These are phyloP conservation scores for Yamadazyma laniorum DNA, from an alignment of 805 yeast species.

Conservation along the genomic window DNA sequence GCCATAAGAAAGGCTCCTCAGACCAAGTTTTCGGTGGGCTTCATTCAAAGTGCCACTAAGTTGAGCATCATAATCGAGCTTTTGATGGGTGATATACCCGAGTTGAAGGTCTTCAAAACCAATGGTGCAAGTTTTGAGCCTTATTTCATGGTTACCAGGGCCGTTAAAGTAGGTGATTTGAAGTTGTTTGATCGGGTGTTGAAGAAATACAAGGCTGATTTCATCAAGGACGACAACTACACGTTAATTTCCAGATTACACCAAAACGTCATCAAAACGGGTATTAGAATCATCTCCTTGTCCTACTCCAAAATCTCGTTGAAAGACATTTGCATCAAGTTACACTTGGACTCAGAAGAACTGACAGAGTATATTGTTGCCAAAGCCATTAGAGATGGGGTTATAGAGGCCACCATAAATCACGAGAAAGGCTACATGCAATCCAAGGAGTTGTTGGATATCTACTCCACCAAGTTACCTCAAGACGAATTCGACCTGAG, in stretches of 20 bases:
- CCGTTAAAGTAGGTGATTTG: slow-evolving; percentile 91
- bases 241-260: slow-evolving; percentile 85
- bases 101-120: slow-evolving; percentile 70
- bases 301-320: slow-evolving; percentile 88
- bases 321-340: slow-evolving; percentile 89
- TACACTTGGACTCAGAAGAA: slow-evolving; percentile 90
- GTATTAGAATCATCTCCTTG: slow-evolving; percentile 87
- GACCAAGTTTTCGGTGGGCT: slow-evolving; percentile 79
- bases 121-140: slow-evolving; percentile 66
- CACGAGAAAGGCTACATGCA: slow-evolving; percentile 91
- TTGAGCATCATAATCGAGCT: slow-evolving; percentile 84
- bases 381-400: slow-evolving; percentile 95
- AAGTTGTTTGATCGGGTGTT: slow-evolving; percentile 73
- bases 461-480: slow-evolving; percentile 85
- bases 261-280: slow-evolving; percentile 97
- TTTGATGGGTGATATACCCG: slow-evolving; percentile 96
- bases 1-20: slow-evolving; percentile 97
- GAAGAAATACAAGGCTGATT: slow-evolving; percentile 54
- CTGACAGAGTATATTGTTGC: slow-evolving; percentile 96
- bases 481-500: slow-evolving; percentile 88
- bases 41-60: slow-evolving; percentile 85
- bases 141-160: slow-evolving; percentile 82
- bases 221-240: slow-evolving; percentile 76
- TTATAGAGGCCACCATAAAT: slow-evolving; percentile 89
- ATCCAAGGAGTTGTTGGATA: slow-evolving; percentile 79